phyloP scores from a whole-genome alignment of 345 rosid genomes.

The Excoecaria cochinchinensis region DNA sequence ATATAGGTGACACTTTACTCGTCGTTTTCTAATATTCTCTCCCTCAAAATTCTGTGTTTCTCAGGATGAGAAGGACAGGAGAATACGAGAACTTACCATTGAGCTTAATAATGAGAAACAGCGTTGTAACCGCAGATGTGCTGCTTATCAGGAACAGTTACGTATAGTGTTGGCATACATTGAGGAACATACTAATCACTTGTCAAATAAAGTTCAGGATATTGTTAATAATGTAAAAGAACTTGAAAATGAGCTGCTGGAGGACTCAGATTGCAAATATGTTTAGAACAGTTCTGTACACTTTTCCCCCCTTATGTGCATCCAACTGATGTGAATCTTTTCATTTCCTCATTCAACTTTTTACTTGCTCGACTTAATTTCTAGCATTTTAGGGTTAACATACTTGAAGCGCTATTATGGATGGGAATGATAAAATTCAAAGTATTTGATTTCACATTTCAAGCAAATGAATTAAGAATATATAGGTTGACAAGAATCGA shows the following conservation, averaged over 20 bases:
- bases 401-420: no score
- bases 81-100: constrained; percentile 42
- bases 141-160: constrained; percentile 41
- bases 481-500: not conserved
- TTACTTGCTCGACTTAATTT: no score
- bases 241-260: constrained; percentile 34
- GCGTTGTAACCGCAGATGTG: constrained; percentile 39
- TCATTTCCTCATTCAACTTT: no score
- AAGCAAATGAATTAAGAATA: not conserved
- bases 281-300: not conserved
- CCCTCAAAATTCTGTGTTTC: constrained; percentile 2
- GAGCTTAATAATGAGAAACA: constrained; percentile 51
- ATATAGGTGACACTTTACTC: not conserved
- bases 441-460: no score
- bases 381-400: no score
- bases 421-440: no score
- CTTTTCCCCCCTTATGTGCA: not conserved
- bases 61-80: constrained; percentile 49
- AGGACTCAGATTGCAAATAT: constrained; percentile 28
- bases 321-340: not conserved
- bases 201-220: constrained; percentile 41
- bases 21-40: not conserved
- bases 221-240: constrained; percentile 41
- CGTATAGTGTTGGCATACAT: constrained; percentile 31
- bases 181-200: constrained; percentile 44